Evolutionary conservation across 2,329 filamentous ascomycete genomes (phyloP), one percentile per base, ranked within the genome.

Genomic region (Cladosporium sp.): DNA sequence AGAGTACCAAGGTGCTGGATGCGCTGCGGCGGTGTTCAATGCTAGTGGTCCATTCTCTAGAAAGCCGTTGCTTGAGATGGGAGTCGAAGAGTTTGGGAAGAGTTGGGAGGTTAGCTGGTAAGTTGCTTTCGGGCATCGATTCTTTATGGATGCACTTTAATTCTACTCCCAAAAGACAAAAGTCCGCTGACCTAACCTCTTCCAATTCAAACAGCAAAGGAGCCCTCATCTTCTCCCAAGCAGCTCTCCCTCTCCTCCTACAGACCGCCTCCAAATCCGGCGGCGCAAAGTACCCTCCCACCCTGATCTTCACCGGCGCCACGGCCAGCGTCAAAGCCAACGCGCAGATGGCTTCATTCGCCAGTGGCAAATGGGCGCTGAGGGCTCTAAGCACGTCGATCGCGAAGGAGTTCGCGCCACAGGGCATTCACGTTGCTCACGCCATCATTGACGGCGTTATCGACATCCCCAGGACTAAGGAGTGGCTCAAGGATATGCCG

Each of bases 391-490:
- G 83, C 0, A 90, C 93, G 73, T 88, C 84, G 36, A 78, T 96
- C 25, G 89, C 91, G 0, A 83, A 88, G 59, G 92, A 96, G 72
- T 96, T 94, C 72, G 89, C 88, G 0, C 90, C 92, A 0, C 80
- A 89, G 72, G 92, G 92, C 2, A 83, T 96, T 1, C 92, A 96
- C 72, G 88, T 96, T 1, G 84, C 88, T 0, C 90, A 95, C 74
- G 85, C 87, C 5, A 85, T 96, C 61, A 87, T 95, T 57, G 92
- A 96, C 69, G 92, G 90, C 0, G 82, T 90, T 1, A 96, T 96
- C 72, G 88, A 95, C 72, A 92, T 89, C 56, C 88, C 89, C 0
- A 78, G 83, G 62, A 88, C 86, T 1, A 87, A 86, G 71, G 81
- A 80, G 38, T 86, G 75, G 74, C 70, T 81, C 58, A 81, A 82